Conservation (phyloP, 495 filamentous ascomycete species). For the Neurospora intermedia region DNA sequence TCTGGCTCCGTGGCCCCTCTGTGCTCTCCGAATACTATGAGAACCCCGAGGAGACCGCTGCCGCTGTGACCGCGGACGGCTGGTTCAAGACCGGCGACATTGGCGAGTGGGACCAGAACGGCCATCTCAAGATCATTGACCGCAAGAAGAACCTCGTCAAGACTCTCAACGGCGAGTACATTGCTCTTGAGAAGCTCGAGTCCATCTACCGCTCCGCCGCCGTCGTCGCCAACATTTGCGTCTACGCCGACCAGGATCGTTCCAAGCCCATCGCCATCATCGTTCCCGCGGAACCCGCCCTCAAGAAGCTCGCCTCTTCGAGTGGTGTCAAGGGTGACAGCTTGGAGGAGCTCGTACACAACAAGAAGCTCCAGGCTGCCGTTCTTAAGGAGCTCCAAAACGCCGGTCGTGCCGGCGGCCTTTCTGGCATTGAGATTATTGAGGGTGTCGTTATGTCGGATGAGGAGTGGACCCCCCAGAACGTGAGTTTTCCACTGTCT, state of each 20-base stretch:
- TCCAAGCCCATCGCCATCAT: slow-evolving; percentile 90
- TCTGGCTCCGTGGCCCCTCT: slow-evolving; percentile 77
- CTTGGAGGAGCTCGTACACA: slow-evolving; percentile 71
- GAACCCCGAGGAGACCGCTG: slow-evolving; percentile 75
- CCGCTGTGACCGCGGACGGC: slow-evolving; percentile 60
- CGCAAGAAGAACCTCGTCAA: slow-evolving; percentile 98
- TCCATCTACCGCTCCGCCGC: slow-evolving; percentile 79
- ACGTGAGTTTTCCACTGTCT: slow-evolving; percentile 49
- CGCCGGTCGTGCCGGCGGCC: slow-evolving; percentile 62
- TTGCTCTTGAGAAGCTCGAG: slow-evolving; percentile 97
- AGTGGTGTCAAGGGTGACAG: slow-evolving; percentile 59
- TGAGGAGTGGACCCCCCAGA: slow-evolving; percentile 96
- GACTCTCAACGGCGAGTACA: slow-evolving; percentile 94
- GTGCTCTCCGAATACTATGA: slow-evolving; percentile 68
- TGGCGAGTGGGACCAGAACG: slow-evolving; percentile 74
- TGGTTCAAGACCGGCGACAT: slow-evolving; percentile 98
- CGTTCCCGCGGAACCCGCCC: slow-evolving; percentile 71
- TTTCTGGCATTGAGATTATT: slow-evolving; percentile 82
- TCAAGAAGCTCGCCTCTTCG: slow-evolving; percentile 72
- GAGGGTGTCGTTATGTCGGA: slow-evolving; percentile 86
- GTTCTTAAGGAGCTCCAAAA: slow-evolving; percentile 78
- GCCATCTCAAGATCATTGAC: slow-evolving; percentile 82
- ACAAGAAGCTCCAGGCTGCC: slow-evolving; percentile 64
- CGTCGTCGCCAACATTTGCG: slow-evolving; percentile 89
- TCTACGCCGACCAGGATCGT: slow-evolving; percentile 72